Base-by-base conservation (phyloP, 2,329 filamentous ascomycete genomes). In the Thielaviopsis euricoi region DNA sequence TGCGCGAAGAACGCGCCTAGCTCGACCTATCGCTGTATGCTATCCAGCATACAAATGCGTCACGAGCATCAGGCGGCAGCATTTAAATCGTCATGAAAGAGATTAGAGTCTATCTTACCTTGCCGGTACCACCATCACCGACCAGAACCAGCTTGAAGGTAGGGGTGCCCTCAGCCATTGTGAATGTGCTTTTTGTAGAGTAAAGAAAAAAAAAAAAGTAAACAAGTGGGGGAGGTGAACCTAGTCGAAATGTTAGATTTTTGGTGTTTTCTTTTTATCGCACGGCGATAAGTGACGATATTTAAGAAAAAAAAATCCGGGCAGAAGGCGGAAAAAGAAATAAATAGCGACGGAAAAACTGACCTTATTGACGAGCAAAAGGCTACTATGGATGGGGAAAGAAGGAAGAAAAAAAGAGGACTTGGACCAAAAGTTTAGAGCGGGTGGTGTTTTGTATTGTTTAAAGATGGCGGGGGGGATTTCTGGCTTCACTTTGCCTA, bases 81-180 rank as follows among this genome's bases (percentile, higher is more conserved):
- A 33, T 6, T 33, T 5, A 33, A 10, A 10, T 33, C 29, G 29
- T 10, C 7, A 33, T 33, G 29, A 33, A 10, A 10, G 23, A 6
- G 13, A 52, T 22, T 22, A 25, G 15, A 13, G 19, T 29, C 46
- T 46, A 52, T 33, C 54, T 59, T 60, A 94, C 93, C 90, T 98
- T 98, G 78, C 93, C 93, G 69, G 93, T 98, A 82, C 93, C 93
- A 76, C 93, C 93, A 73, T 98, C 93, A 74, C 93, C 93, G 70
- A 98, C 93, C 76, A 98, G 89, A 73, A 98, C 93, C 69, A 98
- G 88, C 88, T 98, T 98, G 86, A 98, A 98, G 74, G 89, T 95
- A 65, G 91, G 60, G 65, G 68, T 71, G 72, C 68, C 65, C 63
- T 69, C 67, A 40, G 61, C 49, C 55, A 61, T 60, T 29, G 56